A percentile compares a stretch with the other conserved stretches of the same genome.
Conservation (phyloP, 345 rosid genomes). For the Arabidopsis suecica region DNA sequence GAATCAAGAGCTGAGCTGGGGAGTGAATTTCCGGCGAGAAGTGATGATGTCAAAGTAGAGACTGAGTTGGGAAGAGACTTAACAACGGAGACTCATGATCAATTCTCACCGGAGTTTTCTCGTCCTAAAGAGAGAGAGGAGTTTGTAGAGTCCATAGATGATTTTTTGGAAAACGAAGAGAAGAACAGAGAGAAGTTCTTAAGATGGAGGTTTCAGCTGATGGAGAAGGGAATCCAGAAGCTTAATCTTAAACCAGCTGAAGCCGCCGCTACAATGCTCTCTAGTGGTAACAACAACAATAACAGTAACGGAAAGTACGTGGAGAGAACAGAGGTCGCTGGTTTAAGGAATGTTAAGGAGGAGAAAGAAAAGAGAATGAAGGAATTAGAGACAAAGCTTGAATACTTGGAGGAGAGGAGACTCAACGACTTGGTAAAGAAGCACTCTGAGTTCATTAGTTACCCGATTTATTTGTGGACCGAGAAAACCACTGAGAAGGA, state of each 20-base stretch:
- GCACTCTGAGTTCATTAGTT: conserved; percentile 93
- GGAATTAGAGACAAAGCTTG: no score
- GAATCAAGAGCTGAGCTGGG: conserved; percentile 6
- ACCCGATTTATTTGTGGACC: conserved; percentile 85
- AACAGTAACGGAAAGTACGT: no score
- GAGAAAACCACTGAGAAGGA: conserved; percentile 94
- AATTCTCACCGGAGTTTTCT: conserved; percentile 53
- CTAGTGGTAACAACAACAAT: no score
- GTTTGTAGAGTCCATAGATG: conserved; percentile 1
- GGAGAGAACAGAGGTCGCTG: no score
- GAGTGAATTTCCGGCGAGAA: conserved; percentile 1
- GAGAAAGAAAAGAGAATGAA: no score
- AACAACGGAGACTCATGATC: conserved; percentile 45
- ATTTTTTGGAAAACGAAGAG: no score
- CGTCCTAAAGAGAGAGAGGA: conserved; percentile 12
- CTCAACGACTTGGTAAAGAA: conserved; percentile 93
- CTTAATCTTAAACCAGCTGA: no score
- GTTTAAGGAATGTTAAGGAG: no score
- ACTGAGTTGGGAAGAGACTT: conserved; percentile 30
- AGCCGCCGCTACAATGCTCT: no score
- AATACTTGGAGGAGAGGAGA: conserved; percentile 86
- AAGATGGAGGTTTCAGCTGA: no score
- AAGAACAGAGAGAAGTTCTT: no score
- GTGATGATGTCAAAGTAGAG: conserved; percentile 27
- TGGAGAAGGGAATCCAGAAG: no score